phyloP scores from a whole-genome alignment of 2,329 filamentous ascomycete genomes.

The Onygenales sp. region DNA sequence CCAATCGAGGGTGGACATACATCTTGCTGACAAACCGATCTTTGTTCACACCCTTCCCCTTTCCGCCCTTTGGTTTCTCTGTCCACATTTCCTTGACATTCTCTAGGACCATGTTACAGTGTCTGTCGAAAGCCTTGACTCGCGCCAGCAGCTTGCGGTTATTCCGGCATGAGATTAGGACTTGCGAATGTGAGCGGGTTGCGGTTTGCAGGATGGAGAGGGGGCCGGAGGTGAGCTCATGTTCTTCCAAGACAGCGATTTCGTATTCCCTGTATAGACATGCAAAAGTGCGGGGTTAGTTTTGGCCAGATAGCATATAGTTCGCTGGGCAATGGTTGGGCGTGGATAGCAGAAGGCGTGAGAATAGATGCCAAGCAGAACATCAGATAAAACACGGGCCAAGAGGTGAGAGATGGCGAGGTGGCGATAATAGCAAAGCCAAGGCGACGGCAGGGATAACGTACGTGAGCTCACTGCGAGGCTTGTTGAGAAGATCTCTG shows the following conservation, averaged over 20 bases:
- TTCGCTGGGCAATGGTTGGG: not conserved
- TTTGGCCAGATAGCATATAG: not conserved
- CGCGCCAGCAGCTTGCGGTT: slow-evolving; percentile 95
- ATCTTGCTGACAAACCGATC: slow-evolving; percentile 98
- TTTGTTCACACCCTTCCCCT: slow-evolving; percentile 95
- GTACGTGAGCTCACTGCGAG: slow-evolving; percentile 84
- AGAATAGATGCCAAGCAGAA: slow-evolving; percentile 11
- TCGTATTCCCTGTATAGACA: slow-evolving; percentile 65
- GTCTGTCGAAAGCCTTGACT: slow-evolving; percentile 96
- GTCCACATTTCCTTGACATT: slow-evolving; percentile 99
- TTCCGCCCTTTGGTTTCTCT: slow-evolving; percentile 76
- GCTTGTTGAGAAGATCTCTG: slow-evolving; percentile 83
- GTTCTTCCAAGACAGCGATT: slow-evolving; percentile 69
- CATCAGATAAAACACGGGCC: slow-evolving; percentile 3
- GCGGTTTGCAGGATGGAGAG: slow-evolving; percentile 95
- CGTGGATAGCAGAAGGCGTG: slow-evolving; percentile 1
- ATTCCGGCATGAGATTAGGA: slow-evolving; percentile 94
- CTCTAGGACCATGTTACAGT: slow-evolving; percentile 98
- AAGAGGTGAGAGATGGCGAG: not conserved
- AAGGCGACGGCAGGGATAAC: slow-evolving; percentile 26
- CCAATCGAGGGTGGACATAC: slow-evolving; percentile 41
- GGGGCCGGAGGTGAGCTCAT: slow-evolving; percentile 70
- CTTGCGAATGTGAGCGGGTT: slow-evolving; percentile 86
- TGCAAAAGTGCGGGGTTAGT: slow-evolving; percentile 14
- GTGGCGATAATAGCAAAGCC: not conserved